Conservation (phyloP, 73 alveolate genomes). For the Symbiodinium natans region DNA sequence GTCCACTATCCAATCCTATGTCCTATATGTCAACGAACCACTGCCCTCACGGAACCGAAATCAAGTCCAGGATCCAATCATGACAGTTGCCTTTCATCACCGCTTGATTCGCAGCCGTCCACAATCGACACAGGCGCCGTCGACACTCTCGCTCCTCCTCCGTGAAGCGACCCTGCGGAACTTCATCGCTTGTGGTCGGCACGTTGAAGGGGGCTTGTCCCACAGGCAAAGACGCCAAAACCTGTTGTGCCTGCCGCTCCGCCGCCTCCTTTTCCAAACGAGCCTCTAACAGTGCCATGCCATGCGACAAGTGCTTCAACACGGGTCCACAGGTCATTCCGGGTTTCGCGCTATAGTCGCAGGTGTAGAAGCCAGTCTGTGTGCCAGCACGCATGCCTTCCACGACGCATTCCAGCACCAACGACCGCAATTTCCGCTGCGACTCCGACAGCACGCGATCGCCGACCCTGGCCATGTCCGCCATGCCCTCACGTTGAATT, state of each 20-base stretch:
- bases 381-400: conserved; percentile 42
- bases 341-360: conserved; percentile 46
- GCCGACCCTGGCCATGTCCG: conserved; percentile 8
- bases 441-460: background rate
- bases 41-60: too few relatives aligned
- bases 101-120: conserved; percentile 67
- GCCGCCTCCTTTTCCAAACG: conserved; percentile 7
- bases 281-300: conserved; percentile 26
- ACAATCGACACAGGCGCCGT: background rate
- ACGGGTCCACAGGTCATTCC: conserved; percentile 32
- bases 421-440: background rate
- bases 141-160: conserved; percentile 24
- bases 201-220: background rate
- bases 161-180: background rate
- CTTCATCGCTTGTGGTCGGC: background rate
- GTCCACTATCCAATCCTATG: too few relatives aligned
- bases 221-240: background rate
- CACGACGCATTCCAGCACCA: background rate
- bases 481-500: background rate
- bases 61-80: too few relatives aligned
- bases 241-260: background rate
- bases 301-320: background rate
- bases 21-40: too few relatives aligned
- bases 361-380: conserved; percentile 31
- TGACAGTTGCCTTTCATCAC: conserved; percentile 49